phyloP scores from a whole-genome alignment of 192 early-diverging fungal species.

The Backusella macrospora region DNA sequence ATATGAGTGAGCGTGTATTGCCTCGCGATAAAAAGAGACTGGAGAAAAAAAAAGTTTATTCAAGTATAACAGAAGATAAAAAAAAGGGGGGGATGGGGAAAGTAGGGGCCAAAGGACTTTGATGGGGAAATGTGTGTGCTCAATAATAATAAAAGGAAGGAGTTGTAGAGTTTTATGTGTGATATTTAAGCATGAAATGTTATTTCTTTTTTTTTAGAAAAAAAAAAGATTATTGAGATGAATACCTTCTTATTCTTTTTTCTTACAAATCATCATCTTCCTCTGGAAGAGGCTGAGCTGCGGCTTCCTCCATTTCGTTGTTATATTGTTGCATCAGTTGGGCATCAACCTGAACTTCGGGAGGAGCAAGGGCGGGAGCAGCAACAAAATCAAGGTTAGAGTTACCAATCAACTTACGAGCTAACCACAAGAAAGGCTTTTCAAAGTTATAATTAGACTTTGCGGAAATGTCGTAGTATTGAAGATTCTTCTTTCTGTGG shows the following conservation, averaged over 20 bases:
- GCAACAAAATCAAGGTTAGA: constrained; percentile 95
- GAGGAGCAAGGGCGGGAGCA: constrained; percentile 94
- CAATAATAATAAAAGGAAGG: not conserved
- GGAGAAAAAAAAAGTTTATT: not conserved
- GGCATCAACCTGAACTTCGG: constrained; percentile 88
- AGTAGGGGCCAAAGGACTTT: not conserved
- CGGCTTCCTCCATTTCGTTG: constrained; percentile 77
- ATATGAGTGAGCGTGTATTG: not conserved
- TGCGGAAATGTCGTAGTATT: constrained; percentile 99
- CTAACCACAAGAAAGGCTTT: constrained; percentile 99
- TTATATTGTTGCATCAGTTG: constrained; percentile 78
- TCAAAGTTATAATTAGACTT: constrained; percentile 99
- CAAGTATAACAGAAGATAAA: not conserved
- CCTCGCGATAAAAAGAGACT: too few species aligned
- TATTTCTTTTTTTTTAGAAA: too few species aligned
- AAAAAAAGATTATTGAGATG: too few species aligned
- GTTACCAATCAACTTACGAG: constrained; percentile 96
- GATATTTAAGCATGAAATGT: too few species aligned
- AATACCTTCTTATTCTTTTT: not conserved
- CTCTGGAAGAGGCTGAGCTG: constrained; percentile 85
- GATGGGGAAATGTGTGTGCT: not conserved
- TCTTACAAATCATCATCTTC: constrained; percentile 56
- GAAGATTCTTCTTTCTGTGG: constrained; percentile 99
- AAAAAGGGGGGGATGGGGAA: not conserved
- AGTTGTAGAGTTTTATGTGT: too few species aligned